A percentile compares a stretch with the other conserved stretches of the same genome.
phyloP scores from a whole-genome alignment of 2,329 filamentous ascomycete genomes.

The Elsinoe perseae region DNA sequence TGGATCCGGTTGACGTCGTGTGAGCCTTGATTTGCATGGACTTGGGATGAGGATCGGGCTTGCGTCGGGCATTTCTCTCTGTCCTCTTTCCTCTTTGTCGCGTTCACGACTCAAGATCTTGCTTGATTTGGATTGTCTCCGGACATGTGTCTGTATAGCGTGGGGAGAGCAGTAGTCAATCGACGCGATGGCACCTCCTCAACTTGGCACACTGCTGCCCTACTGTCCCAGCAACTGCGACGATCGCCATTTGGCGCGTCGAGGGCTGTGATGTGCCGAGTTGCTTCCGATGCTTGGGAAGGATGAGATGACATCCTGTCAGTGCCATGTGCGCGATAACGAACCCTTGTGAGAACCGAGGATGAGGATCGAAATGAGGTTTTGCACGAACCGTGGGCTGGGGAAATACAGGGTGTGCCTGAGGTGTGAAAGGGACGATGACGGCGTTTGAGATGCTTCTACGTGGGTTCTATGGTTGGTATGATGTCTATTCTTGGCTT shows the following conservation, averaged over 20 bases:
- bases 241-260: constrained; percentile 10
- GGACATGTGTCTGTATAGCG: neutral
- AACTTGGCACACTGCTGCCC: neutral
- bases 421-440: neutral
- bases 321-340: neutral
- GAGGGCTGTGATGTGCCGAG: neutral
- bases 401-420: neutral
- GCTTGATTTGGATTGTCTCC: neutral
- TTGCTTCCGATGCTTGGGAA: neutral
- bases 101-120: neutral
- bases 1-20: constrained; percentile 12
- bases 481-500: neutral
- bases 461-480: neutral
- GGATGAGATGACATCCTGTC: neutral
- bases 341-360: neutral
- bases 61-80: too few relatives aligned
- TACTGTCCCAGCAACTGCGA: constrained; percentile 3
- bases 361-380: neutral
- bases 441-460: constrained; percentile 5
- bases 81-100: too few relatives aligned
- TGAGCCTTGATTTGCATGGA: neutral
- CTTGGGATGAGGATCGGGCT: neutral
- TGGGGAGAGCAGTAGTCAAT: neutral
- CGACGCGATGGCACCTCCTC: neutral
- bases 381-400: neutral